Evolutionary conservation across 345 rosid species (phyloP), one percentile per base, ranked within the genome.

Genomic region (Microthlaspi erraticum): DNA sequence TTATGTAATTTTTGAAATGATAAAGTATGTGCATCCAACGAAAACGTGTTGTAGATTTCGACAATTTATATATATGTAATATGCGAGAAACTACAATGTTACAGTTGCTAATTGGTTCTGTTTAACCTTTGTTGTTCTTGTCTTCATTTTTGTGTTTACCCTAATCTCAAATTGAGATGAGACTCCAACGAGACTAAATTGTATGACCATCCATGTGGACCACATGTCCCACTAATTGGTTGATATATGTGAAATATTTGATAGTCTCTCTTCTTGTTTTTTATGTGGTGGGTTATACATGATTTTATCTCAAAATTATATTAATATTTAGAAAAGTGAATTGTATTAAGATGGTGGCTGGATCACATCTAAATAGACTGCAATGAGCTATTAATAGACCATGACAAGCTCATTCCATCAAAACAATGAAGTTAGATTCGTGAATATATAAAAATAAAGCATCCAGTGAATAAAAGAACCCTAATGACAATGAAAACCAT

Each of bases 1-100:
- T 33, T 62, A 4, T 53, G 57, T 34, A 16, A 34, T 7, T 20
- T 61, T 53, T 42, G 32, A 44, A 71, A 46, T 42, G 44, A 51
- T 54, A 14, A 43, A 56, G 62, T 71, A 62, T 62, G 56, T 34
- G 34, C 17, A 39, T 60, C 41, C 41, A 49, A 23, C 36, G 49
- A 41, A 42, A 45, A 12, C 13, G 12, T 23, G 43, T 7, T 52
- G 33, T 29, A 14, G 60, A 29, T 26, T 54, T 67, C 11, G 14
- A 46, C 16, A 18, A 29, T 38, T n/a, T 31, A 3, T 53, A 23
- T 23, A 23, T 2, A 26, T 26, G 29, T 26, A 1, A 1, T 26
- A 8, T 60, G 36, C 13, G 33, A 39, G 16, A 26, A 60, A 26
- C 43, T 31, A 34, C 19, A 31, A 44, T 33, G 14, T 60, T 37